Base-by-base conservation (phyloP, 305 asterid genomes). In the Caryopteris hybrid region DNA sequence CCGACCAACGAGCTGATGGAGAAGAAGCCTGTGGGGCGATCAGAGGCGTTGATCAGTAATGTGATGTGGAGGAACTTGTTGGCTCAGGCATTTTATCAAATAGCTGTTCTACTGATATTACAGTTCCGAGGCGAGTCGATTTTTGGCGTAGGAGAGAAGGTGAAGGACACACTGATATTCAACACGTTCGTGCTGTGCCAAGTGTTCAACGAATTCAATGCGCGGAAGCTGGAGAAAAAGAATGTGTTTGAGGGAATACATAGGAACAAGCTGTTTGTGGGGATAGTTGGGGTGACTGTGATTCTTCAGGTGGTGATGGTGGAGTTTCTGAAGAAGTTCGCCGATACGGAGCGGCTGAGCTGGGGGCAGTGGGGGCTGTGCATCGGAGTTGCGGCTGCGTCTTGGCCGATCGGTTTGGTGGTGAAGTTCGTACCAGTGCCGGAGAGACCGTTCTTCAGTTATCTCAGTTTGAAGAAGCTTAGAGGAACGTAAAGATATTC, bases 281-380 rank as follows among this genome's bases (percentile, higher is more conserved):
- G 86, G 61, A 86, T 89, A 21, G 69, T 83, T 1, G 89, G 78
- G 34, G 51, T 80, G 0, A 89, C 93, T 0, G 8, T 86, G 23
- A 48, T 71, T 31, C 82, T 89, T 22, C 94, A 86, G 62, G 86
- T 81, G 59, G 76, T 84, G 64, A 85, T 86, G 90, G 95, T 85
- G 74, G 90, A 87, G 75, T 77, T 86, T 14, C 42, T 89, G 70
- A 85, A 85, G 64, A 82, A 61, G 76, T 86, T 89, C 72, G 95
- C 91, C 5, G 78, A 83, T 54, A 85, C 90, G 25, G 88, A 84
- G 74, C 84, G 89, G 85, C 33, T 87, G 81, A 77, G 70, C 66
- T 84, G 83, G 86, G 82, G 80, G 31, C 84, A 85, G 34, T 89
- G 95, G 96, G 91, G 92, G 1, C 29, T 70, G 0, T 85, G 96